Evolutionary conservation across 2,329 filamentous ascomycete genomes (phyloP).

Genomic region (Cercospora nicotianae): DNA sequence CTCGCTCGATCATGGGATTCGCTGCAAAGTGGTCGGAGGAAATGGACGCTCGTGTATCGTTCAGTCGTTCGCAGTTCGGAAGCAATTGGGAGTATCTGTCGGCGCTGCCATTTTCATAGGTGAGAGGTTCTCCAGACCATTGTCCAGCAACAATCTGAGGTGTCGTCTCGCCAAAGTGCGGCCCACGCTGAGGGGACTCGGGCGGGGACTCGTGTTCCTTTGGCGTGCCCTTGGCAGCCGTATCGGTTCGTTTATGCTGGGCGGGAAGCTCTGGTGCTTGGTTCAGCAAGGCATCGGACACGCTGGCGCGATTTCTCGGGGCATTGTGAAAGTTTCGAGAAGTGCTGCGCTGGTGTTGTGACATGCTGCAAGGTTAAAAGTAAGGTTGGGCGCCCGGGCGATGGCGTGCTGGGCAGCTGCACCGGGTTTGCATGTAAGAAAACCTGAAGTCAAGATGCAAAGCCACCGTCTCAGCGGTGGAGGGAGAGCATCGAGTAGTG

Average conservation of each 20-base stretch:
- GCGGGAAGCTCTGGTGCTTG: not conserved
- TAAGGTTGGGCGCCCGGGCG: not conserved
- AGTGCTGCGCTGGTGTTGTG: not conserved
- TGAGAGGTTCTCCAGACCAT: not conserved
- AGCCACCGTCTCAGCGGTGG: not conserved
- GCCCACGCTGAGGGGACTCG: constrained; percentile 2
- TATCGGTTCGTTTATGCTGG: not conserved
- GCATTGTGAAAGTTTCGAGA: not conserved
- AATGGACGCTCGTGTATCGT: not conserved
- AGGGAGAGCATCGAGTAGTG: not conserved
- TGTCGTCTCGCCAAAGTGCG: constrained; percentile 3
- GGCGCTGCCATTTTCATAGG: not conserved
- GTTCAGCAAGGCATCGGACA: not conserved
- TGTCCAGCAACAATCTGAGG: not conserved
- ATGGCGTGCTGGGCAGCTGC: not conserved
- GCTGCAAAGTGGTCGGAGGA: not conserved
- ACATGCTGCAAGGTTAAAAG: not conserved
- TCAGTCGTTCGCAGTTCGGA: not conserved
- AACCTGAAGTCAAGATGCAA: not conserved
- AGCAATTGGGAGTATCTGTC: not conserved
- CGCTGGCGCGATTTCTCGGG: not conserved
- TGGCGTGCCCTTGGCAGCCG: not conserved
- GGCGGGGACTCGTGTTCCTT: constrained; percentile 13
- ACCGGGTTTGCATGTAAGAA: not conserved
- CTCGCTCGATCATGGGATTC: not conserved